Evolutionary conservation across 805 yeast species (phyloP), one percentile per base, ranked within the genome.

Genomic region (Kuraishia ogatae): DNA sequence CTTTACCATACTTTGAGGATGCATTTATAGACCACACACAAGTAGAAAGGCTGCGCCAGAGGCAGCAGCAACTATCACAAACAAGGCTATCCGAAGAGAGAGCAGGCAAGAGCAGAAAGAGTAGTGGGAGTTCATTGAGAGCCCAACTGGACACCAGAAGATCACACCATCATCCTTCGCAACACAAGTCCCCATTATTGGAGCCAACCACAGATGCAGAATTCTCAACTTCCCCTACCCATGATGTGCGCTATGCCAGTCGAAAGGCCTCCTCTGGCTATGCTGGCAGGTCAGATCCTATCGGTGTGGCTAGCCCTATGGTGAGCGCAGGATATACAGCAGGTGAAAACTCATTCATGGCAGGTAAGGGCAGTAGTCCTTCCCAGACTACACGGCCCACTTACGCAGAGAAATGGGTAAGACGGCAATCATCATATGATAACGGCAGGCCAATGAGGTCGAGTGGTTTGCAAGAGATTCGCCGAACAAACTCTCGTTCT

Each of bases 11-110:
- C 19, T 17, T 26, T 2, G 53, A 50, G 6, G 66, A 61, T 28
- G 59, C 62, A 15, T 53, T 66, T 28, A 60, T 64, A n/a, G 70
- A 66, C 54, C 63, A 66, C 51, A 59, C 68, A 48, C 35, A 53
- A 22, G 57, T 55, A 50, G 24, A 20, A 15, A 48, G 50, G 19
- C 43, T 35, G 4, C 43, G 43, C 17, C 43, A 35, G 43, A 35
- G 43, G 13, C 43, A 35, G 43, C 43, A 35, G 13, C 43, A 35
- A 35, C 43, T 3, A 35, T 51, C 23, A 19, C 53, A 47, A 22
- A 50, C 21, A 20, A 20, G 55, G 21, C 20, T 48, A 21, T 26
- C 24, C 17, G 51, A 52, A n/a, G n/a, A 50, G 22, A 48, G 59
- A 17, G 43, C 43, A 35, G 49, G 49, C 13, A 20, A 47, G 24